Evolutionary conservation across 257 asterid species (phyloP).

Genomic region (Leonotis leonurus): DNA sequence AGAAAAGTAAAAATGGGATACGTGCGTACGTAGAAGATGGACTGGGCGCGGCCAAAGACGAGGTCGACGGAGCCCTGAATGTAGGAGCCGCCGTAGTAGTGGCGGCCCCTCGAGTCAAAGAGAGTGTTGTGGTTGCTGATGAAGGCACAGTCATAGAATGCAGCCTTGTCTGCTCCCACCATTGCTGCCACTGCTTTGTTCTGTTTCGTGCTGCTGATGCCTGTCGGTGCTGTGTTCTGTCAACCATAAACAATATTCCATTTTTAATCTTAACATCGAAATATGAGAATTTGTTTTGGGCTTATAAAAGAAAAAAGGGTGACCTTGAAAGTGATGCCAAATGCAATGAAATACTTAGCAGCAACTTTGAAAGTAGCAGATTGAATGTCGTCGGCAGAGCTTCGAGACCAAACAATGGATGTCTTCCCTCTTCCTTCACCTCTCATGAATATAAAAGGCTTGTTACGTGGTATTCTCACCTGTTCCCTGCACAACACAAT

Average conservation of each 20-base stretch:
- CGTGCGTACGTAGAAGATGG: slow-evolving; percentile 45
- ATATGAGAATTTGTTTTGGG: too few species aligned
- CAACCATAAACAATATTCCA: background rate
- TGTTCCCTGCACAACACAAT: slow-evolving; percentile 45
- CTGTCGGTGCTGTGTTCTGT: slow-evolving; percentile 55
- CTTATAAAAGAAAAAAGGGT: too few species aligned
- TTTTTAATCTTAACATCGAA: background rate
- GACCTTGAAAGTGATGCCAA: slow-evolving; percentile 82
- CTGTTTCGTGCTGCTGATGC: slow-evolving; percentile 19
- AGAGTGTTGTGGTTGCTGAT: slow-evolving; percentile 68
- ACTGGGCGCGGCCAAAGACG: slow-evolving; percentile 67
- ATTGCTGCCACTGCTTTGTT: slow-evolving; percentile 58
- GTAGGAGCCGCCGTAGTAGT: slow-evolving; percentile 65
- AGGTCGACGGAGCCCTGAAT: slow-evolving; percentile 71
- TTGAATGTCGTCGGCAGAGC: slow-evolving; percentile 33
- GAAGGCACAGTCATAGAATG: slow-evolving; percentile 71
- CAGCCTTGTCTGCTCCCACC: slow-evolving; percentile 61
- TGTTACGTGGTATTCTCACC: slow-evolving; percentile 47
- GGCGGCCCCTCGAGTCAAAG: slow-evolving; percentile 64
- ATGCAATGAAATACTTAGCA: slow-evolving; percentile 71
- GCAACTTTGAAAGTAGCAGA: slow-evolving; percentile 62
- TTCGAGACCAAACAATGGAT: slow-evolving; percentile 47
- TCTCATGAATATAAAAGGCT: slow-evolving; percentile 70
- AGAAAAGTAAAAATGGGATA: too few species aligned
- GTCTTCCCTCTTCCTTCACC: slow-evolving; percentile 70